Evolutionary conservation across 257 asterid species (phyloP), one percentile per base, ranked within the genome.

Genomic region (Solanum acaule): DNA sequence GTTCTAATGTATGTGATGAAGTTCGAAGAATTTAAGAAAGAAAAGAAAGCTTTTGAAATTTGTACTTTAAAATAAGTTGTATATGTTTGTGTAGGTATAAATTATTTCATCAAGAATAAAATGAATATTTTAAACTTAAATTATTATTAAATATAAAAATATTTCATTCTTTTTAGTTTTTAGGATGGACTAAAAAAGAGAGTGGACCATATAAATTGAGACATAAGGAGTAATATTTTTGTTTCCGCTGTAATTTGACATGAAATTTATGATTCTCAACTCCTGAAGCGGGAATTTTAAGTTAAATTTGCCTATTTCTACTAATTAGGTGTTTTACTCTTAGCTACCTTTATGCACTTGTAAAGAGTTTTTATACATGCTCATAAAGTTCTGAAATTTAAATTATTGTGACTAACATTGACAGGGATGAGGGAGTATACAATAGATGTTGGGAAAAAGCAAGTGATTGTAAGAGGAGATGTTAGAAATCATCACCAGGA

Each of bases 371-470:
- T 56, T 18, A 56, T 56, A 56, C 44, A 72, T 75, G 83, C 29
- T 18, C 10, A 35, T 37, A 9, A 46, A 49, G 42, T 81, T 8
- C 2, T 25, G 67, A 81, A 15, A 15, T 15, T 16, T 16, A 1
- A 27, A 81, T 14, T 4, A 27, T 27, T 79, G 5, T 25, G 1
- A 79, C 25, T 15, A 22, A 49, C 46, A 20, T 77, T 89, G 35
- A 33, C 88, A 90, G 91, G 88, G 35, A 37, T 90, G 89, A 84
- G 71, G 18, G 92, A 90, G 38, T 90, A 63, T 78, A 90, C 91
- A 20, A 67, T 88, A 27, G 90, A 88, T 76, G 85, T 84, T 2
- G 23, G 78, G 65, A 90, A 71, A 63, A 76, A 87, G 37, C 86
- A 86, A 67, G 91, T 87, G 35, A 87, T 33, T 16, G 87, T 88